Conservation (phyloP, 345 rosid genomes). For the Acer negundo region DNA sequence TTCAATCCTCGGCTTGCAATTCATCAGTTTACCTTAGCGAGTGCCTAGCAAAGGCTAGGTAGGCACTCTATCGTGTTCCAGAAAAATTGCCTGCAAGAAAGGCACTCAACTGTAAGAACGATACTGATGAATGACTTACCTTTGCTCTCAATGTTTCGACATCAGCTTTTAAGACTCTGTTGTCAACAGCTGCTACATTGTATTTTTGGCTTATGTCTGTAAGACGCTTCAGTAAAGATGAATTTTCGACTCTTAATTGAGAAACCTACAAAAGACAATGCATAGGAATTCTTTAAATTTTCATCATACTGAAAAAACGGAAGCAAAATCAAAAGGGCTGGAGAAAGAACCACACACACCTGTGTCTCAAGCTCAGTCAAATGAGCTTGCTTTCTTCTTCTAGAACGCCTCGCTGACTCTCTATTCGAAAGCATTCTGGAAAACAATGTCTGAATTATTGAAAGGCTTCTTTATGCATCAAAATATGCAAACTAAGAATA, state of each 20-base stretch:
- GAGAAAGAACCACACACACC: slow-evolving; percentile 51
- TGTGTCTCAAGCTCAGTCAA: slow-evolving; percentile 89
- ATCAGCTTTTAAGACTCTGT: slow-evolving; percentile 90
- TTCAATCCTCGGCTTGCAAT: slow-evolving; percentile 1
- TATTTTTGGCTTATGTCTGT: slow-evolving; percentile 73
- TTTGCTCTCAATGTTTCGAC: slow-evolving; percentile 90
- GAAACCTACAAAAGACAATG: slow-evolving; percentile 54
- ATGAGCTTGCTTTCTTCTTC: slow-evolving; percentile 94
- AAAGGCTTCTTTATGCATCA: neutral
- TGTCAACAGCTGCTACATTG: slow-evolving; percentile 78
- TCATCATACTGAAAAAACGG: neutral
- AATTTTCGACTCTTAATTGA: slow-evolving; percentile 79
- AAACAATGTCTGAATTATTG: slow-evolving; percentile 21
- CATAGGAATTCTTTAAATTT: neutral
- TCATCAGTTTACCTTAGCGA: slow-evolving; percentile 44
- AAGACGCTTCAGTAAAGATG: slow-evolving; percentile 63
- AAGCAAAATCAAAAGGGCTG: neutral
- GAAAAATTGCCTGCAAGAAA: slow-evolving; percentile 4
- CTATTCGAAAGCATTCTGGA: slow-evolving; percentile 94
- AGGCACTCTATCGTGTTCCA: neutral
- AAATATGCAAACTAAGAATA: neutral
- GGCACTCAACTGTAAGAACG: slow-evolving; percentile 6
- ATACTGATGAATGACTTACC: slow-evolving; percentile 38
- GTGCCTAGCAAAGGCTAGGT: neutral
- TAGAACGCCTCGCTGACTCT: slow-evolving; percentile 95